Base-by-base conservation (phyloP, 2,329 filamentous ascomycete genomes). In the Oidium heveae region DNA sequence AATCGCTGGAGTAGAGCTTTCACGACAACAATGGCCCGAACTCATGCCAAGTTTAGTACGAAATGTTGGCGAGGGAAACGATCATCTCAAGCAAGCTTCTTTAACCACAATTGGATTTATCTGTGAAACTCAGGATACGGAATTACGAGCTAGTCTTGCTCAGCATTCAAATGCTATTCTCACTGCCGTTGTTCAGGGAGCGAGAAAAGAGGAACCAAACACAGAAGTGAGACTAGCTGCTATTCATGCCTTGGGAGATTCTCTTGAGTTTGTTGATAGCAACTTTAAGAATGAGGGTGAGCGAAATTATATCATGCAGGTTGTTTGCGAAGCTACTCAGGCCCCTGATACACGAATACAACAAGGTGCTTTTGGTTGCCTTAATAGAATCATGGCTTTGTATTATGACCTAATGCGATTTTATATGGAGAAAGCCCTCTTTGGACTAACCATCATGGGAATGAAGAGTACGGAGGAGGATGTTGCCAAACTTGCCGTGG, bases 341-440 rank as follows among this genome's bases (percentile, higher is more conserved):
- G 87, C 89, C 62, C 75, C 84, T 0, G 91, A 98, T 68, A 78
- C 77, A 56, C 79, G 87, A 66, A 93, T 98, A 68, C 88, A 96
- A 70, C 86, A 94, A 67, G 88, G 87, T 58, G 86, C 91, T 46
- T 98, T 95, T 67, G 91, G 91, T 63, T 96, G 91, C 68, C 72
- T 98, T 61, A 98, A 98, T 76, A 81, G 91, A 64, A 96, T 98
- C 69, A 98, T 98, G 91, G 85, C 77, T 57, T 77, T 95, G 59
- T 98, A 98, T 75, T 98, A 98, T 68, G 91, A 98, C 65, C 93
- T 95, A 72, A 98, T 98, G 91, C 83, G 88, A 64, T 98, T 95
- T 71, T 98, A 98, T 73, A 98, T 98, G 91, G 91, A 98, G 75
- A 96, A 96, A 78, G 91, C 91, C 37, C 76, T 98, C 46, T 98